Conservation (phyloP, 257 asterid genomes). For the Haberlea rhodopensis region DNA sequence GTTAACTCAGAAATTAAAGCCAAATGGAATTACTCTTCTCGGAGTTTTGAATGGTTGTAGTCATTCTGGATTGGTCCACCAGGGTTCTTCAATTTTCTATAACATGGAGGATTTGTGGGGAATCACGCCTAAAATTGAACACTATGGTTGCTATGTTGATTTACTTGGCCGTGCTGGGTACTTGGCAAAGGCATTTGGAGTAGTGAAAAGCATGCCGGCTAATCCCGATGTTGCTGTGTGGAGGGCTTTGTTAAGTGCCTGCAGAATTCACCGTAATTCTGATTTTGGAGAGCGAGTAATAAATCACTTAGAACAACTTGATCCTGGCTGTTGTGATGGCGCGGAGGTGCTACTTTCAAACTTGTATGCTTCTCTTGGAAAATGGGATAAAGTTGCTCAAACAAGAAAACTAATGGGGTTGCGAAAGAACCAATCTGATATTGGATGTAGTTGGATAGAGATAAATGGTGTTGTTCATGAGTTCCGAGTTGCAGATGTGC, state of each 20-base stretch:
- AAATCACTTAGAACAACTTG: conserved; percentile 44
- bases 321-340: conserved; percentile 34
- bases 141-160: conserved; percentile 77
- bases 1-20: conserved; percentile 50
- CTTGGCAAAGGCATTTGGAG: conserved; percentile 66
- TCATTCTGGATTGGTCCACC: conserved; percentile 70
- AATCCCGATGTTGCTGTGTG: conserved; percentile 60
- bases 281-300: conserved; percentile 50
- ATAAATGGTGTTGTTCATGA: conserved; percentile 51
- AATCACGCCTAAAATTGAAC: conserved; percentile 59
- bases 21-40: conserved; percentile 57
- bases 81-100: conserved; percentile 60
- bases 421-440: conserved; percentile 39
- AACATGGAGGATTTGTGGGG: conserved; percentile 61
- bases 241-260: conserved; percentile 80
- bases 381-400: conserved; percentile 58
- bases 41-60: conserved; percentile 77
- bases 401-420: conserved; percentile 44
- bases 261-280: conserved; percentile 58
- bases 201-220: conserved; percentile 58
- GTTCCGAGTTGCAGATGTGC: conserved; percentile 62
- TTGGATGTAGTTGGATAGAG: conserved; percentile 78
- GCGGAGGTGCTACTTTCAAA: conserved; percentile 65
- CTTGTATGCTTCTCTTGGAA: conserved; percentile 70
- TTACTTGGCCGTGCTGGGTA: conserved; percentile 83